Evolutionary conservation across 2,329 filamentous ascomycete species (phyloP), one percentile per base, ranked within the genome.

Genomic region (Orbilia blumenaviensis): DNA sequence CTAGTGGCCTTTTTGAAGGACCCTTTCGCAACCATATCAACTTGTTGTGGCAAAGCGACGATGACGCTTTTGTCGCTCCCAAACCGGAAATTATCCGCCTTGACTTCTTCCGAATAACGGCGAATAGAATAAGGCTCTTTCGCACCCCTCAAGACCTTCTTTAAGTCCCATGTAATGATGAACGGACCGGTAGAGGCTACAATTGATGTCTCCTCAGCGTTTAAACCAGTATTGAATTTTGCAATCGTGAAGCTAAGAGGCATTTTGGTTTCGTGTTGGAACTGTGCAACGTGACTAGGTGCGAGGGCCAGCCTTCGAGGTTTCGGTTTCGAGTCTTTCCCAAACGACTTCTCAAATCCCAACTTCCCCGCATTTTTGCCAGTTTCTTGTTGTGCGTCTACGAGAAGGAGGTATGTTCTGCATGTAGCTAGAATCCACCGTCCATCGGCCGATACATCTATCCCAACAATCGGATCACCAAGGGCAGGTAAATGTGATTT

Each of bases 31-130:
- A 99, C 92, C 94, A 98, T 98, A 83, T 97, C 96, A 79, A 99
- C 95, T 83, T 98, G 94, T 82, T 99, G 97, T 1, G 95, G 94
- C 78, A 99, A 85, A 0, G 95, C 95, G 36, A 99, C 94, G 81
- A 99, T 97, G 80, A 99, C 93, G 81, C 97, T 97, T 88, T 97
- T 96, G 83, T 99, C 95, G 3, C 91, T 94, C 52, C 94, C 94
- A 81, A 93, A 99, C 81, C 95, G 93, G 89, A 99, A 99, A 83
- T 99, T 96, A 83, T 99, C 95, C 2, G 95, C 95, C 86, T 96
- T 97, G 81, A 99, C 93, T 78, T 96, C 91, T 81, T 99, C 95
- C 0, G 89, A 88, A 82, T 99, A 99, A 14, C 95, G 91, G 86
- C 98, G 97, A 86, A 99, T 98, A 80, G 90, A 92, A 85, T 99